phyloP scores from a whole-genome alignment of 163 green algal genomes.

The Scenedesmus sp. region DNA sequence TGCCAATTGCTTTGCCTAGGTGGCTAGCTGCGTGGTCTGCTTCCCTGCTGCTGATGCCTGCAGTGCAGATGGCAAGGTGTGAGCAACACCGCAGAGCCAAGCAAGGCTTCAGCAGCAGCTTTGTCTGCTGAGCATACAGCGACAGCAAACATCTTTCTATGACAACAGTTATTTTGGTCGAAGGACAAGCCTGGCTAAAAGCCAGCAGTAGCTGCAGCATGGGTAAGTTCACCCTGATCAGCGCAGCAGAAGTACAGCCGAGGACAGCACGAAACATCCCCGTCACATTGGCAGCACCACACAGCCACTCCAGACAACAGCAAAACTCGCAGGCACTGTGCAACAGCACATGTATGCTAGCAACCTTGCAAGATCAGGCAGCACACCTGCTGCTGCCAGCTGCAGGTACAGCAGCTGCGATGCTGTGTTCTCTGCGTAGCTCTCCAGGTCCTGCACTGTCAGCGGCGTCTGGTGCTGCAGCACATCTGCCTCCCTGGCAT shows the following conservation, averaged over 20 bases:
- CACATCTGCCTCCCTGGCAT: conserved; percentile 75
- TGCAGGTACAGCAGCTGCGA: conserved; percentile 87
- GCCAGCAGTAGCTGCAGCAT: not conserved
- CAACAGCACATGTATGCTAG: too few relatives aligned
- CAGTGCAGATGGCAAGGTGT: not conserved
- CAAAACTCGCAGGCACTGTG: too few relatives aligned
- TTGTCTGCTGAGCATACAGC: too few relatives aligned
- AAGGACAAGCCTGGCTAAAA: not conserved
- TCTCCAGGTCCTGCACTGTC: conserved; percentile 77
- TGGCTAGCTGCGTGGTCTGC: conserved; percentile 88
- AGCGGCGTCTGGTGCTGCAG: conserved; percentile 64
- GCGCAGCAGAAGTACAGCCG: too few relatives aligned
- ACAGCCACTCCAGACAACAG: too few relatives aligned
- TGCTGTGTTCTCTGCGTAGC: conserved; percentile 84
- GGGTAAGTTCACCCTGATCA: too few relatives aligned
- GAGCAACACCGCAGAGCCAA: not conserved
- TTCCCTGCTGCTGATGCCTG: conserved; percentile 61
- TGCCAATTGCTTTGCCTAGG: conserved; percentile 80
- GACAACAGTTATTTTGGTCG: too few relatives aligned
- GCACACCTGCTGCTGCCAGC: conserved; percentile 59
- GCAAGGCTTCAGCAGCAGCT: not conserved
- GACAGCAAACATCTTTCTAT: too few relatives aligned
- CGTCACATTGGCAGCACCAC: too few relatives aligned
- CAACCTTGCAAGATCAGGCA: too few relatives aligned
- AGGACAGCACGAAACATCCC: too few relatives aligned